Base-by-base conservation (phyloP, 2,329 filamentous ascomycete genomes). In the Endoconidiophora laricicola region DNA sequence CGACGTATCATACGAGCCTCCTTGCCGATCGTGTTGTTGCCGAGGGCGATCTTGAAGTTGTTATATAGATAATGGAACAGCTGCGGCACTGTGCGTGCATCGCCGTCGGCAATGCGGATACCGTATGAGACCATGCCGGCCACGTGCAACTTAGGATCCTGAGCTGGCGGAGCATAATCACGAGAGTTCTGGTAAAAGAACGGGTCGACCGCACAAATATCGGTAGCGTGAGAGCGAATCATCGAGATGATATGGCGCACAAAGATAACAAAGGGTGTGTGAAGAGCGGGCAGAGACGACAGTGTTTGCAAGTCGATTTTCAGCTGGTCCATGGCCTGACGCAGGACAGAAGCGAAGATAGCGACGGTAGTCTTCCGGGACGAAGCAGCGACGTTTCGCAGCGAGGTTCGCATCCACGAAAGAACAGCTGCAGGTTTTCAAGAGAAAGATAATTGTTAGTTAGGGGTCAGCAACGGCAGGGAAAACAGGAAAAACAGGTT, bases 31-130 rank as follows among this genome's bases (percentile, higher is more conserved):
- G 65, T 67, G 50, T 69, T 63, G 51, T 71, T 71, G 41, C 67
- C 66, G 2, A 78, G 58, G 0, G 73, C 71, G 48, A 71, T 62
- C 57, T 76, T 76, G 58, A 76, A 75, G 59, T 71, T 76, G 55
- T 73, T 73, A 57, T 70, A 71, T 2, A 79, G 63, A 52, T 75
- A 73, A 58, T 71, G 72, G 57, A 78, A 79, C 3, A 78, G 65
- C 48, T 70, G 68, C 16, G 69, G 65, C 4, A 61, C 60, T 3
- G 69, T 69, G 26, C 65, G 66, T 2, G 60, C 56, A 49, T 77
- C 74, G 1, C 68, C 70, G 53, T 78, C 74, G 38, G 65, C 63
- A 14, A 79, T 60, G 39, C 71, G 68, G 29, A 78, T 61, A 1
- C 73, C 75, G 58, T 76, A 78, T 2, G 72, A 70, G 14, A 73